A percentile compares a stretch with the other conserved stretches of the same genome.
Evolutionary conservation across 2,329 filamentous ascomycete genomes (phyloP).

Genomic region (Didymella arachidicola): DNA sequence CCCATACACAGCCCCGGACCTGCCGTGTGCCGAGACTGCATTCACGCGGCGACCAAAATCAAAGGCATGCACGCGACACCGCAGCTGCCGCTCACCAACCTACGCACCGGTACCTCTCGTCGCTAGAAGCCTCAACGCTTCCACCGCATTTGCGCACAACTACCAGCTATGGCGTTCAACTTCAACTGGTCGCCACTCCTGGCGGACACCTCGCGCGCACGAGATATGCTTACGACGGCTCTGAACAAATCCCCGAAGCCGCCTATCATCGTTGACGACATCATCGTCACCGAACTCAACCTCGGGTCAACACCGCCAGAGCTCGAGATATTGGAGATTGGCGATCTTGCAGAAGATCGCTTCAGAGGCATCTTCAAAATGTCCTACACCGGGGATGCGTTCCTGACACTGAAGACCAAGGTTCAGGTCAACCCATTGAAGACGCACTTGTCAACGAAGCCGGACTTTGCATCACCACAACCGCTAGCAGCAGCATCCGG

Average conservation of each 20-base stretch:
- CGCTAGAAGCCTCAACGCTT: slow-evolving; percentile 32
- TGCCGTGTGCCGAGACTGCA: slow-evolving; percentile 27
- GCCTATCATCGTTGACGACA: slow-evolving; percentile 98
- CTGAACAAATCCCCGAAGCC: slow-evolving; percentile 98
- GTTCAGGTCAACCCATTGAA: slow-evolving; percentile 98
- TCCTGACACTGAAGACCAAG: slow-evolving; percentile 90
- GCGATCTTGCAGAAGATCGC: slow-evolving; percentile 93
- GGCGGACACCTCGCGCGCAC: slow-evolving; percentile 89
- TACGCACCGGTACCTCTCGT: slow-evolving; percentile 24
- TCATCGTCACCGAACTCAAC: slow-evolving; percentile 97
- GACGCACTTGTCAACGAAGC: slow-evolving; percentile 91
- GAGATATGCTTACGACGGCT: slow-evolving; percentile 91
- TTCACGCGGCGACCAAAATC: slow-evolving; percentile 45
- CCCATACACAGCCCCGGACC: slow-evolving; percentile 20
- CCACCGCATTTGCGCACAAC: slow-evolving; percentile 9
- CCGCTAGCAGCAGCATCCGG: slow-evolving; percentile 90
- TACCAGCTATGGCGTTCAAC: slow-evolving; percentile 88
- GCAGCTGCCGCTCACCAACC: slow-evolving; percentile 32
- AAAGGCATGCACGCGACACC: slow-evolving; percentile 51
- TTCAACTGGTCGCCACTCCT: slow-evolving; percentile 99
- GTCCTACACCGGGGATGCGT: slow-evolving; percentile 96
- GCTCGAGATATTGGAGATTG: slow-evolving; percentile 96
- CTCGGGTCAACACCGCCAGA: slow-evolving; percentile 93
- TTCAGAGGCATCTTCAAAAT: slow-evolving; percentile 99
- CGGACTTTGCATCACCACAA: slow-evolving; percentile 89